A percentile compares a stretch with the other conserved stretches of the same genome.
Evolutionary conservation across 2,329 filamentous ascomycete genomes (phyloP).

Genomic region (Mycogone perniciosa): DNA sequence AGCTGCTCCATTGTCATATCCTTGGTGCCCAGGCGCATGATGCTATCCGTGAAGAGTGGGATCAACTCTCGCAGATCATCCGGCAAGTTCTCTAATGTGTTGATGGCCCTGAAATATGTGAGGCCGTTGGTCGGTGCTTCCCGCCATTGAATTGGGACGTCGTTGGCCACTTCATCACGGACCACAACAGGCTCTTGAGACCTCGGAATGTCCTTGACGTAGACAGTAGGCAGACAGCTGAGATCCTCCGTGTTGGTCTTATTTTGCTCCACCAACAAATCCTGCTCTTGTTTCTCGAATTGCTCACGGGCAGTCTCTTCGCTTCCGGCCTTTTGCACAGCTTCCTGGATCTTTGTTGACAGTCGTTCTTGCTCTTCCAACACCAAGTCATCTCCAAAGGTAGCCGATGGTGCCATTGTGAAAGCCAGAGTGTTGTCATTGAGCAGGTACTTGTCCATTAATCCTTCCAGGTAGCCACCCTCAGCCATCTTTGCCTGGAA

Average conservation of each 20-base stretch:
- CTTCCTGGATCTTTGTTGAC: conserved; percentile 65
- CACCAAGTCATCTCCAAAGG: conserved; percentile 66
- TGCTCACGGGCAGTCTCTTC: conserved; percentile 64
- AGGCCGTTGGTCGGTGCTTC: conserved; percentile 92
- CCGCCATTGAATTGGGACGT: conserved; percentile 75
- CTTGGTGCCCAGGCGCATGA: conserved; percentile 89
- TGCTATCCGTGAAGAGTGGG: conserved; percentile 82
- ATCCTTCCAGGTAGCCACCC: conserved; percentile 72
- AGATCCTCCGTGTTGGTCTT: conserved; percentile 79
- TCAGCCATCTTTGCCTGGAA: conserved; percentile 74
- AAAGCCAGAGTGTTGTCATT: conserved; percentile 85
- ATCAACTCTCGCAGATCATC: conserved; percentile 79
- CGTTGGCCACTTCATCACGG: conserved; percentile 59
- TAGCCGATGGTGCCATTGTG: conserved; percentile 82
- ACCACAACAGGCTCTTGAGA: conserved; percentile 55
- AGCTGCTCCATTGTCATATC: conserved; percentile 87
- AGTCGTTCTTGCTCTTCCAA: conserved; percentile 72
- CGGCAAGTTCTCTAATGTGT: conserved; percentile 70
- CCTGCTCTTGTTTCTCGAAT: conserved; percentile 71
- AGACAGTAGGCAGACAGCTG: conserved; percentile 78
- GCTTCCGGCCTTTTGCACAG: conserved; percentile 61
- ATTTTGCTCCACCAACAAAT: conserved; percentile 75
- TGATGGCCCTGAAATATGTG: conserved; percentile 91
- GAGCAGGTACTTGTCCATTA: conserved; percentile 85
- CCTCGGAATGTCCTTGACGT: conserved; percentile 83